A percentile compares a stretch with the other conserved stretches of the same genome.
phyloP scores from a whole-genome alignment of 2,329 filamentous ascomycete species.

The Diaporthe nobilis region DNA sequence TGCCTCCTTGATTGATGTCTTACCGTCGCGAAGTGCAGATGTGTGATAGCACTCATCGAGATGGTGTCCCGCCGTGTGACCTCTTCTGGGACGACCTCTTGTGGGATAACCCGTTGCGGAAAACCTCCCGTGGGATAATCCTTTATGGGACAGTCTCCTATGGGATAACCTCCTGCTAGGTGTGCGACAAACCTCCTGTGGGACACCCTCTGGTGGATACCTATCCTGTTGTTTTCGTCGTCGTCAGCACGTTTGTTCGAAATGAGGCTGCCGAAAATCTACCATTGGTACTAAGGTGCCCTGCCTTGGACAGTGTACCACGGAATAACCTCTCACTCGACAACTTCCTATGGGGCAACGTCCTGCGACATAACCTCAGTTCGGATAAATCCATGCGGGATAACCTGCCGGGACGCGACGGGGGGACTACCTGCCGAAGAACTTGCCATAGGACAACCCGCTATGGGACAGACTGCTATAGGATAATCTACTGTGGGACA shows the following conservation, averaged over 20 bases:
- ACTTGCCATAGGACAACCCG: neutral
- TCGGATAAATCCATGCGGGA: neutral
- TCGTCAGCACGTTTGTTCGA: constrained; percentile 11
- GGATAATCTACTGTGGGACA: neutral
- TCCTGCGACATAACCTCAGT: neutral
- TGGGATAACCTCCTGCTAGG: too few species aligned
- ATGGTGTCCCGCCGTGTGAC: neutral
- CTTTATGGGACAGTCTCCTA: neutral
- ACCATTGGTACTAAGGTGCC: neutral
- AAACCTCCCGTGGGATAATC: neutral
- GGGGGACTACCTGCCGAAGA: neutral
- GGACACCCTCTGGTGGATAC: neutral
- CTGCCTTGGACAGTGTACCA: too few species aligned
- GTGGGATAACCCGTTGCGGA: too few species aligned
- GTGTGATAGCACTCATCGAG: neutral
- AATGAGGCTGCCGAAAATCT: neutral
- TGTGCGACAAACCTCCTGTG: neutral
- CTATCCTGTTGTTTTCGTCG: neutral
- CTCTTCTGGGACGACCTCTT: neutral
- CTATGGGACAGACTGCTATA: neutral
- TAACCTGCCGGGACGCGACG: neutral
- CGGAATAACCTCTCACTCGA: too few species aligned
- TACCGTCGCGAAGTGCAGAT: neutral
- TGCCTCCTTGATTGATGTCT: neutral
- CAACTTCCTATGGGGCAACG: neutral